Evolutionary conservation across 1,139 yeast species (phyloP), one percentile per base, ranked within the genome.

Genomic region (Protomyces inouyei): DNA sequence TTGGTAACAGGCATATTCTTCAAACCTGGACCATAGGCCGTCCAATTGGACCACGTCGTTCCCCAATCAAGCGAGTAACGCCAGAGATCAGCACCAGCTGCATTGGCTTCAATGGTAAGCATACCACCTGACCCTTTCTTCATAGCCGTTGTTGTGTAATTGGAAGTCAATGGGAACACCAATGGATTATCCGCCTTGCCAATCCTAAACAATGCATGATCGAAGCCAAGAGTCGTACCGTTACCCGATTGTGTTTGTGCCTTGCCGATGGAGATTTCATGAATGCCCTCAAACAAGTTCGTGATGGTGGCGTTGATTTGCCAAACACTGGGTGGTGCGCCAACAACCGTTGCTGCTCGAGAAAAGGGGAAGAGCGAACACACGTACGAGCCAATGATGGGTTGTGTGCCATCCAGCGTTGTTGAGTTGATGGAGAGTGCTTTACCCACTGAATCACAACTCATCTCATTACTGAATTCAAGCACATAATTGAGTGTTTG

Each of bases 81-180:
- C 37, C 52, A 65, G 56, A 40, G 46, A 38, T 45, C 61, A 6
- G 67, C 67, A 16, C 67, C 67, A 3, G 65, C 57, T 14, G 67
- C 66, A 40, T 57, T 57, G 3, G 65, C 63, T 8, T 53, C 60
- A 12, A 65, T 48, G 12, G 65, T 56, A 21, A 56, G 32, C n/a
- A 18, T 23, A 9, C 64, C 60, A n/a, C 65, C 43, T 16, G 52
- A n/a, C 36, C 43, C 48, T 23, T 23, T 40, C 16, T 55, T 32
- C 38, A 65, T 16, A 6, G 54, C 52, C 8, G 53, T 16, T 12
- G 48, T 36, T 16, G 64, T 53, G 55, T 65, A 65, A 21, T 65
- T 63, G 12, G 67, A 64, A 5, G 57, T 51, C 37, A 52, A 28
- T 12, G 65, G 60, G 32, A 45, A 52, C 8, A 65, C 66, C 55